Evolutionary conservation across 805 yeast genomes (phyloP), one percentile per base, ranked within the genome.

Genomic region (Candida hungchunana): DNA sequence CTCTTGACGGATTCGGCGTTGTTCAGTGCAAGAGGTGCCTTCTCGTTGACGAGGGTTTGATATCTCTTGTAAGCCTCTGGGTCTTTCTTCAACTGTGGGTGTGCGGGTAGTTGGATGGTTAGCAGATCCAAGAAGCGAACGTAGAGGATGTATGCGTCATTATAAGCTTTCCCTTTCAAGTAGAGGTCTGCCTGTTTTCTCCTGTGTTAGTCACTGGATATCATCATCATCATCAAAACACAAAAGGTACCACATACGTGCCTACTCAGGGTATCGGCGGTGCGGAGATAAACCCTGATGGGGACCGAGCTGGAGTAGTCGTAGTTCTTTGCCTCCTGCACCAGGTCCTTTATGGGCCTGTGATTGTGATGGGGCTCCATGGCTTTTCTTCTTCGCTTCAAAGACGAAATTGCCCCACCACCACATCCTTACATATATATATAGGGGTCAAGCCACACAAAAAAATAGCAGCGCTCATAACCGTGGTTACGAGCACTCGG

Each of bases 91-190:
- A 71, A 44, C 18, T 65, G 71, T 0, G 78, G 75, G 41, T 74
- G 78, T 6, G 41, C 54, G 13, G 66, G 64, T 28, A 77, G 48
- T 32, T 60, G 60, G 55, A 73, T 69, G 35, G 71, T 64, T 21
- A 75, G 62, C 31, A 77, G 60, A 40, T 81, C 84, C 16, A 79
- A 69, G 46, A 75, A 79, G 37, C 88, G 58, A 29, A 72, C 59
- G 48, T 77, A 78, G 36, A 77, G 58, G 20, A 76, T 56, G 48
- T 71, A 81, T 0, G 85, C 75, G 39, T 71, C 73, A 27, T 66
- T 69, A 27, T 60, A 50, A 19, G 69, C 62, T 12, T 64, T 60
- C 28, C 67, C 73, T 15, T 56, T 53, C 14, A 62, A 63, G 53
- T 67, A 75, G 15, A 69, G 55, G 20, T 62, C 59, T 0, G 78